Percentiles rank a stretch among this genome's conserved stretches.
Conservation (phyloP, 257 asterid genomes). For the Solanum commersonii region DNA sequence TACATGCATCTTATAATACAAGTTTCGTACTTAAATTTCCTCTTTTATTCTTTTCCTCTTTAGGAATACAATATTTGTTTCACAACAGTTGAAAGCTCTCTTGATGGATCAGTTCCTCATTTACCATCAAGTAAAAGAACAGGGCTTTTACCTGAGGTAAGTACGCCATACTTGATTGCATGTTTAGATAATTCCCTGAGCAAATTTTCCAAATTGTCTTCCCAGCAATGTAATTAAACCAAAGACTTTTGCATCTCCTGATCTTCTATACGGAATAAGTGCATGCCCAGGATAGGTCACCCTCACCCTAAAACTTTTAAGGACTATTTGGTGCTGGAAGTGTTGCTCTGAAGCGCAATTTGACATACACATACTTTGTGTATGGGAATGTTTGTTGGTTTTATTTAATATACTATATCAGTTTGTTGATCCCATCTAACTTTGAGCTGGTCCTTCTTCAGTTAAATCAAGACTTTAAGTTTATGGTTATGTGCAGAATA, state of each 20-base stretch:
- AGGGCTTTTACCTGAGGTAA: slow-evolving; percentile 95
- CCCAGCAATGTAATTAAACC: background rate
- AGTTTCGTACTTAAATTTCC: background rate
- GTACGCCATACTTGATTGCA: background rate
- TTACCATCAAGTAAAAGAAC: slow-evolving; percentile 63
- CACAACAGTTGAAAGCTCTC: slow-evolving; percentile 82
- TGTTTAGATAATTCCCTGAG: background rate
- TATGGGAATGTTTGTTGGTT: background rate
- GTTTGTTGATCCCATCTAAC: background rate
- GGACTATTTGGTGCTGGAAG: background rate
- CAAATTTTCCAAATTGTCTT: background rate
- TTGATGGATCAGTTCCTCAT: slow-evolving; percentile 51
- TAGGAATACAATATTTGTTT: slow-evolving; percentile 98
- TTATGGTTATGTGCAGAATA: background rate
- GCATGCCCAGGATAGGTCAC: background rate
- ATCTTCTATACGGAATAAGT: background rate
- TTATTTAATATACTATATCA: background rate
- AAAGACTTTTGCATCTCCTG: background rate
- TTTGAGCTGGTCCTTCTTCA: background rate
- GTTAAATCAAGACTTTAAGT: background rate
- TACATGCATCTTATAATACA: background rate
- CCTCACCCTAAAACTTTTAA: background rate
- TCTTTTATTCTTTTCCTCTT: slow-evolving; percentile 7
- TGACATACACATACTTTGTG: background rate
- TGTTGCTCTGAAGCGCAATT: background rate